Base-by-base conservation (phyloP, 108 stramenopile species). In the Fragilaria crotonensis region DNA sequence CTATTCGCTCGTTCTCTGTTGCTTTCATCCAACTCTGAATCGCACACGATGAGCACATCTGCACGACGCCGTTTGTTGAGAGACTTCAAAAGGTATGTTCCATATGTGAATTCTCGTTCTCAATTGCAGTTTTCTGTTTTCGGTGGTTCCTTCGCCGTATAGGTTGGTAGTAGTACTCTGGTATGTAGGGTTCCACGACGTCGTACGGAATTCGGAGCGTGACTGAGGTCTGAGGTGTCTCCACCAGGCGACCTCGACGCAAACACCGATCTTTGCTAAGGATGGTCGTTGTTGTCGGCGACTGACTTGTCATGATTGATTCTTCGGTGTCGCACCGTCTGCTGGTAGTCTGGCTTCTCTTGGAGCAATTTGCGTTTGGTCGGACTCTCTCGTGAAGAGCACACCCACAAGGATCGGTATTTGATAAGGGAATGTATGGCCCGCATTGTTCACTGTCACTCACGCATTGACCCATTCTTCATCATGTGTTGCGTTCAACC, bases 51-150 rank as follows among this genome's bases (percentile, higher is more conserved):
- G 98, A 94, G 94, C 30, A 98, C 96, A 33, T 77, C 95, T 54
- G 96, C 98, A 31, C 71, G 98, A 33, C 81, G 97, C 64, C 93
- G 98, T 54, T 80, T 99, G 55, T 67, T 99, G 63, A 84, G 96
- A 41, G 98, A 99, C 68, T 97, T 97, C 63, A 85, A 85, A 68
- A 55, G 83, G 83, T 84, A 66, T 48, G 82, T 53, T 53, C 20
- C 3, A 63, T 45, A 0, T 21, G 30, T 66, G 22, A 20, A 31
- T 27, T 28, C 30, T 54, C 53, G 25, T 55, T 17, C 45, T 33
- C 33, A 51, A n/a, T 45, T 3, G 22, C 17, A 32, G 49, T 47
- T 22, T 57, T 48, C 3, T 25, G 25, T 52, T 28, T 52, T n/a
- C n/a, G n/a, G n/a, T n/a, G n/a, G n/a, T n/a, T n/a, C n/a, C n/a